These are phyloP conservation scores for Dipteronia sinensis DNA, from an alignment of 345 rosid genomes.

Conservation along the genomic window DNA sequence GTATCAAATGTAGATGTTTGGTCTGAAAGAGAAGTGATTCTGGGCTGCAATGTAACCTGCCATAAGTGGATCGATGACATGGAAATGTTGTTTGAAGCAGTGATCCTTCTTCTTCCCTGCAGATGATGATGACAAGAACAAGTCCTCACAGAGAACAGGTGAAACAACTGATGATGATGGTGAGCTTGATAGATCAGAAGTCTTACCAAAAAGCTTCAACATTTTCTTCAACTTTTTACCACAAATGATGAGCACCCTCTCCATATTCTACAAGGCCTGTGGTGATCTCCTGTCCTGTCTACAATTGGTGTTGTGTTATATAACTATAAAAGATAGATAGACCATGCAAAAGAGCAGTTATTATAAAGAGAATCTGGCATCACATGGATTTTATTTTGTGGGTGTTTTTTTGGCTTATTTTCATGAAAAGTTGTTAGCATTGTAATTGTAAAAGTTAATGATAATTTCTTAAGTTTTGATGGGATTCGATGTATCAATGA, in stretches of 20 bases:
- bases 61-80: slow-evolving; percentile 13
- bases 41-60: slow-evolving; percentile 34
- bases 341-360: background rate
- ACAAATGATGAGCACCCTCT: slow-evolving; percentile 13
- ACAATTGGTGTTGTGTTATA: background rate
- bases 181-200: background rate
- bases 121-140: slow-evolving; percentile 30
- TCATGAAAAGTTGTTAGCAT: too few species aligned
- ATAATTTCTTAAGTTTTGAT: too few species aligned
- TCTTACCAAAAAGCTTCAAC: background rate
- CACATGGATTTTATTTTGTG: background rate
- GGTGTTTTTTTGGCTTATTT: too few species aligned
- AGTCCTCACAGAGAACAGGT: slow-evolving; percentile 37
- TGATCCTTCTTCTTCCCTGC: background rate
- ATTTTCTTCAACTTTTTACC: slow-evolving; percentile 21
- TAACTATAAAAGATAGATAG: too few species aligned
- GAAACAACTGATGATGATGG: background rate
- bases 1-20: slow-evolving; percentile 24
- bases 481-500: too few species aligned
- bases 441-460: too few species aligned
- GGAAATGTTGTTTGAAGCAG: background rate
- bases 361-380: background rate
- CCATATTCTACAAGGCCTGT: slow-evolving; percentile 1
- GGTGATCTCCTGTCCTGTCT: background rate
- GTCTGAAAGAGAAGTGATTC: slow-evolving; percentile 31